Evolutionary conservation across 768 basidiomycete species (phyloP).

Genomic region (Tylopilus cervinicoccineus): DNA sequence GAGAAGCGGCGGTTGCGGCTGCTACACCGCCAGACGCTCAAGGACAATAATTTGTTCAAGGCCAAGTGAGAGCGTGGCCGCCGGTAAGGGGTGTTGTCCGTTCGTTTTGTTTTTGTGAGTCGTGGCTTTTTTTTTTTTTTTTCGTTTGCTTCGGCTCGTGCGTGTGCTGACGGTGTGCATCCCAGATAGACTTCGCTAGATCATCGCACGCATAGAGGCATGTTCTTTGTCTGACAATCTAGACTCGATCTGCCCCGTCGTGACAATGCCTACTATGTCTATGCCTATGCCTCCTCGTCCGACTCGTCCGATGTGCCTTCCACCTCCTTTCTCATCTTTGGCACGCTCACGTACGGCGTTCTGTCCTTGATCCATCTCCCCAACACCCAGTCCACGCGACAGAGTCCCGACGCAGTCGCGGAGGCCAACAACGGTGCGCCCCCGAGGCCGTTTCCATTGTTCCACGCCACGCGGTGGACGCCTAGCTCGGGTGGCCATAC

Average conservation of each 20-base stretch:
- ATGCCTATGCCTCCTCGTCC: conserved; percentile 22
- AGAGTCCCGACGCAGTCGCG: conserved; percentile 80
- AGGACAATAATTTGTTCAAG: conserved; percentile 83
- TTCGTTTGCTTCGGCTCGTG: too few species aligned
- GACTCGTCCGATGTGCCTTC: conserved; percentile 37
- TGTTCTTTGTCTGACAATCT: not conserved
- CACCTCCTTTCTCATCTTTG: conserved; percentile 59
- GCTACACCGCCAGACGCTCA: conserved; percentile 66
- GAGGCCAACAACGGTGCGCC: conserved; percentile 63
- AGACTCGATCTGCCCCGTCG: not conserved
- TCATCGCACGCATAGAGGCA: not conserved
- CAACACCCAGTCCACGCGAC: conserved; percentile 74
- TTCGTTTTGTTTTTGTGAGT: too few species aligned
- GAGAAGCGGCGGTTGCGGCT: conserved; percentile 53
- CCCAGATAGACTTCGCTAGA: not conserved
- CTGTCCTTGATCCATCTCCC: conserved; percentile 71
- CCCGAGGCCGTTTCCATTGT: conserved; percentile 65
- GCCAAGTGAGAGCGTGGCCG: conserved; percentile 47
- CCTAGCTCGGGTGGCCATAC: conserved; percentile 80
- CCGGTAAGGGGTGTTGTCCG: too few species aligned
- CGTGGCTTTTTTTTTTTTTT: too few species aligned
- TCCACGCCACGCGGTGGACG: conserved; percentile 80
- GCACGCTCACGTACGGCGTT: conserved; percentile 62
- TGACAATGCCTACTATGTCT: too few species aligned
- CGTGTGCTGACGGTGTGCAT: not conserved